Percentiles rank a stretch among this genome's conserved stretches.
These are phyloP conservation scores for Galerina marginata DNA, from an alignment of 768 basidiomycete species.

Conservation along the genomic window DNA sequence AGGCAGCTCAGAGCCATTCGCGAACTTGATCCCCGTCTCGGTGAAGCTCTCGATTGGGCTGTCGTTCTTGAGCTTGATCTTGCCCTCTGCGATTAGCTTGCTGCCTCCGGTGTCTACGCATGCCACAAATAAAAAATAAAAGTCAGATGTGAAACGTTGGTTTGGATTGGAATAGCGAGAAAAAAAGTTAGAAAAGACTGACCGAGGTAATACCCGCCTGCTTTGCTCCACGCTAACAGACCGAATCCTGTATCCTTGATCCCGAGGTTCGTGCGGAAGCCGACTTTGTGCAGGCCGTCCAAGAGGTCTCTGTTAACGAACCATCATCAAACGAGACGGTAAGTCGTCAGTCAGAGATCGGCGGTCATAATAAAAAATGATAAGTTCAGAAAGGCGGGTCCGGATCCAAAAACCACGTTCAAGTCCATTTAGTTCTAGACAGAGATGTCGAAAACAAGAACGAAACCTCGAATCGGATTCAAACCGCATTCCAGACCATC, in stretches of 20 bases:
- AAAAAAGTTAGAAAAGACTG: too few relatives aligned
- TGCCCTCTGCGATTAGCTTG: conserved; percentile 66
- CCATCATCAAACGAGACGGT: background rate
- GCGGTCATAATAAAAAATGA: too few relatives aligned
- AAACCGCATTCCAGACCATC: too few relatives aligned
- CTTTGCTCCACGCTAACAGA: conserved; percentile 35
- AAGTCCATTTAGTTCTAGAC: too few relatives aligned
- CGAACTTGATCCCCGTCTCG: conserved; percentile 49
- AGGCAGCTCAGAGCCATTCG: conserved; percentile 49
- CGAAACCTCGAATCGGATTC: too few relatives aligned
- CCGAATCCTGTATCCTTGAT: conserved; percentile 42
- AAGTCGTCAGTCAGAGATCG: too few relatives aligned
- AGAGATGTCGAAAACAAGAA: too few relatives aligned
- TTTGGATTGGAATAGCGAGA: too few relatives aligned
- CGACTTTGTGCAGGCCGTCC: conserved; percentile 44
- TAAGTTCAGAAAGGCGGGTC: too few relatives aligned
- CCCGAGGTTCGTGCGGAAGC: conserved; percentile 51
- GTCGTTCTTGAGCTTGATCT: conserved; percentile 76
- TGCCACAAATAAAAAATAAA: too few relatives aligned
- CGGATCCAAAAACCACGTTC: too few relatives aligned
- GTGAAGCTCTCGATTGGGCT: conserved; percentile 51
- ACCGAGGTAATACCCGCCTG: conserved; percentile 47
- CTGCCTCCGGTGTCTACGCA: conserved; percentile 69
- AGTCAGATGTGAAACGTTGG: too few relatives aligned
- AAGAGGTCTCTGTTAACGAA: conserved; percentile 36